phyloP scores from a whole-genome alignment of 2,329 filamentous ascomycete species.

The Sporothrix pallida region DNA sequence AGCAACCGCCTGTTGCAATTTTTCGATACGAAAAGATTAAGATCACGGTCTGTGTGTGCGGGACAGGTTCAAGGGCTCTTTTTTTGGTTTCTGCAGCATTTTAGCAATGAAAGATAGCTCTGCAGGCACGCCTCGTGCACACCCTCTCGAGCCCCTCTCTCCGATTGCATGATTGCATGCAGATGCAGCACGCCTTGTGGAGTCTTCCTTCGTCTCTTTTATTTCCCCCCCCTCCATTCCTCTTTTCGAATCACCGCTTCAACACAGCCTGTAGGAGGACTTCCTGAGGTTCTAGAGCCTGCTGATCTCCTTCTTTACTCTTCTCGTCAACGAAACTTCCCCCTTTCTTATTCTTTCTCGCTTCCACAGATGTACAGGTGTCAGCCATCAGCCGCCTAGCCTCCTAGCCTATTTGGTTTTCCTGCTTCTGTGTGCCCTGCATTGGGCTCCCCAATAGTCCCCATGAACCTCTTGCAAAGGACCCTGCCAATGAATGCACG shows the following conservation, averaged over 20 bases:
- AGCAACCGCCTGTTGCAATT: background rate
- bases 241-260: background rate
- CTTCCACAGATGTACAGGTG: background rate
- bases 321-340: background rate
- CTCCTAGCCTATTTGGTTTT: background rate
- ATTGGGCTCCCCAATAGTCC: too few relatives aligned
- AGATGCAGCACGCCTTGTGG: slow-evolving; percentile 23
- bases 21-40: background rate
- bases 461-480: too few relatives aligned
- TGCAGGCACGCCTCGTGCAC: too few relatives aligned
- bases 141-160: too few relatives aligned
- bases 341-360: background rate
- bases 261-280: slow-evolving; percentile 1
- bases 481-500: too few relatives aligned
- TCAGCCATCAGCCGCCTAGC: too few relatives aligned
- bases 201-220: background rate
- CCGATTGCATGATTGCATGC: background rate
- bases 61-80: background rate
- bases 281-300: background rate
- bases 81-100: background rate
- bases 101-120: too few relatives aligned
- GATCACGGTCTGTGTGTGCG: background rate
- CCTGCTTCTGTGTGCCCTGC: background rate
- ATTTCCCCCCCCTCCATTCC: background rate
- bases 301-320: background rate